Evolutionary conservation across 1,284 basidiomycete species (phyloP), one percentile per base, ranked within the genome.

Genomic region (Ustanciosporium gigantosporum): DNA sequence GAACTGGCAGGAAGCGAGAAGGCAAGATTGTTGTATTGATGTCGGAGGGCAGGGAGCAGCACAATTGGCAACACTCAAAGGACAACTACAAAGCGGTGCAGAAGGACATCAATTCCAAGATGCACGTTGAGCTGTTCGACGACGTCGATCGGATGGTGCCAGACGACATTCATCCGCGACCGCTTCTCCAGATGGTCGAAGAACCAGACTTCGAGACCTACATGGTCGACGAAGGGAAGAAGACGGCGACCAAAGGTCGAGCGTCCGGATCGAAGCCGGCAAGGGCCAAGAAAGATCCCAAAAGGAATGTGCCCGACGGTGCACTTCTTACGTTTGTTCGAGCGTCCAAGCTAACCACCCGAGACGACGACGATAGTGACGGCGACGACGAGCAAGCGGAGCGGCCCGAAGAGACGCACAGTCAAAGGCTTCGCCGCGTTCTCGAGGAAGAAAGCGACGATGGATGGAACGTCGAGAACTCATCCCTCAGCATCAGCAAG

Each of bases 21-120:
- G 95, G 95, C 5, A 82, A 85, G 51, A 89, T 99, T 25, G 90
- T 94, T 69, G 89, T 95, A 7, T 83, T 99, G n/a, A 87, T 96
- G 68, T 86, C 92, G 8, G 89, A 94, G 77, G 86, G 86, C 19
- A 87, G 92, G 24, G 95, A 98, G 80, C 92, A 97, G 69, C 78
- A 82, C 43, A 96, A 95, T 71, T 91, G 92, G 84, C 87, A 90
- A 45, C 89, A 88, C 59, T 92, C 95, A 1, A 88, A 92, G 73
- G 86, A 85, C 38, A 86, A 86, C 9, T 94, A 99, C 79, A 85
- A 87, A 52, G 86, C 90, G 50, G 90, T 98, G 5, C 94, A 97
- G 76, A 86, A 87, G 68, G 85, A 88, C 42, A 94, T 99, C 72
- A 84, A 88, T 36, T 86, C 87, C 37, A 91, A 91, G 23, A 87